A percentile compares a stretch with the other conserved stretches of the same genome.
phyloP scores from a whole-genome alignment of 1,139 yeast genomes.

The Pichia sp. region DNA sequence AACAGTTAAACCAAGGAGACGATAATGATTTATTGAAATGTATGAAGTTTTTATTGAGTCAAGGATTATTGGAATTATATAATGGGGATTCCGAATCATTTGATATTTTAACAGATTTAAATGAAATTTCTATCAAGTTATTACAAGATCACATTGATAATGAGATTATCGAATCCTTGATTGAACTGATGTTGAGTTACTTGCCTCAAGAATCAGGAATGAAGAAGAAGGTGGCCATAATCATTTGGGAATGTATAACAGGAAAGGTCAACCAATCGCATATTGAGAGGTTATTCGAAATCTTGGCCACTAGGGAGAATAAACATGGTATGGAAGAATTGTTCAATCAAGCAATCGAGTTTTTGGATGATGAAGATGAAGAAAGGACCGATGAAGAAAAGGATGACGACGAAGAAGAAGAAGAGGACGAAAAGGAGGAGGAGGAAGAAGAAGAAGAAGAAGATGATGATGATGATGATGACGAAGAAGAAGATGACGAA shows the following conservation, averaged over 20 bases:
- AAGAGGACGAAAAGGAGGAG: conserved; percentile 33
- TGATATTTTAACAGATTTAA: conserved; percentile 65
- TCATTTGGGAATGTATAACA: conserved; percentile 71
- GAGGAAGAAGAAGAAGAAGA: conserved; percentile 22
- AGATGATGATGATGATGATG: conserved; percentile 27
- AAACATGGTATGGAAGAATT: conserved; percentile 71
- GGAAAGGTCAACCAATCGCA: conserved; percentile 33
- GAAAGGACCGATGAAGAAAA: conserved; percentile 24
- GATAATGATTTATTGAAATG: conserved; percentile 9
- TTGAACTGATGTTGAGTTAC: conserved; percentile 74
- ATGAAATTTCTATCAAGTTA: conserved; percentile 23
- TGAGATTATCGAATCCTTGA: conserved; percentile 38
- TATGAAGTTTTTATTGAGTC: conserved; percentile 72
- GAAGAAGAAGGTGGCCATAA: conserved; percentile 60
- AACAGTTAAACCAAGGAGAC: not conserved
- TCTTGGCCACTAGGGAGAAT: conserved; percentile 68
- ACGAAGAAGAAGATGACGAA: conserved; percentile 29
- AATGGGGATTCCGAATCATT: conserved; percentile 74
- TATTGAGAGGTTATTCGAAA: conserved; percentile 53
- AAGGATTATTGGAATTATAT: conserved; percentile 71
- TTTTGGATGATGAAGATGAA: conserved; percentile 25
- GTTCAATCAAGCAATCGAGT: conserved; percentile 44
- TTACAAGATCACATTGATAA: conserved; percentile 28
- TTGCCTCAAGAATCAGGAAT: conserved; percentile 65
- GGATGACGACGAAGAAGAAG: conserved; percentile 28